phyloP scores from a whole-genome alignment of 305 asterid species.

The Rubia tinctorum region DNA sequence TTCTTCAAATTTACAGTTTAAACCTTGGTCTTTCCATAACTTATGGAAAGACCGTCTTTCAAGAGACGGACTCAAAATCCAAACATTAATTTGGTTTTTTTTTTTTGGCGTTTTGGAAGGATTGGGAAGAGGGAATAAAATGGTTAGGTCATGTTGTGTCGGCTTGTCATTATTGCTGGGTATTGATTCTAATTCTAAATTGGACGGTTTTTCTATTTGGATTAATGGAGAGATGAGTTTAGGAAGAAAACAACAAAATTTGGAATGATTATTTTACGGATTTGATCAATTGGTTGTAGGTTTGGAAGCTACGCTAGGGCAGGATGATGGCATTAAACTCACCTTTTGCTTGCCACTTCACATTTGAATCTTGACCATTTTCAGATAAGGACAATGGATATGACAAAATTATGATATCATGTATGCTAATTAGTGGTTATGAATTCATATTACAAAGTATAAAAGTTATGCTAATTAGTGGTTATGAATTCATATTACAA shows the following conservation, averaged over 20 bases:
- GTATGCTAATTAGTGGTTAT: too few species aligned
- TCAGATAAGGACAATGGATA: not conserved
- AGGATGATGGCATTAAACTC: not conserved
- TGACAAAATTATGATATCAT: not conserved
- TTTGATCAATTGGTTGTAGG: not conserved
- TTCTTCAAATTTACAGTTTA: too few species aligned
- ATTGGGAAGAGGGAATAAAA: slow-evolving; percentile 13
- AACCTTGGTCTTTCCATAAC: too few species aligned
- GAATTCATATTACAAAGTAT: too few species aligned
- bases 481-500: too few species aligned
- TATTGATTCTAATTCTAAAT: not conserved
- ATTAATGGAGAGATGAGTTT: slow-evolving; percentile 2
- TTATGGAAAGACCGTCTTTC: too few species aligned
- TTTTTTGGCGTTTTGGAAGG: slow-evolving; percentile 19
- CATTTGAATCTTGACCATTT: not conserved
- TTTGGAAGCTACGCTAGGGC: not conserved
- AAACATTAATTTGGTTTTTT: not conserved
- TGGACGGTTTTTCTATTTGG: slow-evolving; percentile 1
- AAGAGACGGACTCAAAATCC: too few species aligned
- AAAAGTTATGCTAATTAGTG: too few species aligned
- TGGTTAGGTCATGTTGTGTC: slow-evolving; percentile 12
- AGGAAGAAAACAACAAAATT: slow-evolving; percentile 3
- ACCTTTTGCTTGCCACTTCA: not conserved
- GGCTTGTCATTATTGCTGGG: slow-evolving; percentile 7
- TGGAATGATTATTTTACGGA: slow-evolving; percentile 11